These are phyloP conservation scores for Penicillium canariense DNA, from an alignment of 495 filamentous ascomycete species.

Conservation along the genomic window DNA sequence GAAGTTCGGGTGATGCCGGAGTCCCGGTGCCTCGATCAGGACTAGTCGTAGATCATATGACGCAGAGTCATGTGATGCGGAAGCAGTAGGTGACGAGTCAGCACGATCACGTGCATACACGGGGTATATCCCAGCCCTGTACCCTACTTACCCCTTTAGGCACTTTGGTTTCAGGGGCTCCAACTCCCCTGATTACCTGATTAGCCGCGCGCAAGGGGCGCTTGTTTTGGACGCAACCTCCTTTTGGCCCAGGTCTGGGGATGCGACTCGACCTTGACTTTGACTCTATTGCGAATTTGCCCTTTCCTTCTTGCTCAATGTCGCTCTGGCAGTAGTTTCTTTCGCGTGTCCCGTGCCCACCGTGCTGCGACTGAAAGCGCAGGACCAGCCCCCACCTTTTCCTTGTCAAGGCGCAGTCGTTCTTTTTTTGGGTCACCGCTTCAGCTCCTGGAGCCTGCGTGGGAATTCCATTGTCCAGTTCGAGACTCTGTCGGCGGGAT, in stretches of 20 bases:
- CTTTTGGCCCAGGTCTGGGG: slow-evolving; percentile 39
- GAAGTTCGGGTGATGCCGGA: slow-evolving; percentile 21
- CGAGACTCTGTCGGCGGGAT: not conserved
- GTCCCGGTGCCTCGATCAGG: not conserved
- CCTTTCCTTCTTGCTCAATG: slow-evolving; percentile 20
- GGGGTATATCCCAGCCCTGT: slow-evolving; percentile 16
- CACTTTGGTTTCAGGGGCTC: slow-evolving; percentile 21
- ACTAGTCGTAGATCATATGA: not conserved
- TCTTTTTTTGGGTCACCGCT: slow-evolving; percentile 21
- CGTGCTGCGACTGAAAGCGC: slow-evolving; percentile 24
- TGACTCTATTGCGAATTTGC: slow-evolving; percentile 13
- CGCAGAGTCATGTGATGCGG: not conserved
- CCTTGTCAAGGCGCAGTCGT: slow-evolving; percentile 26
- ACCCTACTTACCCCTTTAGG: slow-evolving; percentile 13
- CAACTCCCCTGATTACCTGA: slow-evolving; percentile 11
- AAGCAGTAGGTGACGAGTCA: not conserved
- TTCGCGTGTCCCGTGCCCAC: slow-evolving; percentile 14
- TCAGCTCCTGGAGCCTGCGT: slow-evolving; percentile 8
- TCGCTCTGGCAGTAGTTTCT: slow-evolving; percentile 37
- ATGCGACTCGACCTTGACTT: slow-evolving; percentile 21
- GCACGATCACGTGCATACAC: not conserved
- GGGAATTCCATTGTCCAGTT: slow-evolving; percentile 5
- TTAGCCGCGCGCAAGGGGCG: slow-evolving; percentile 48
- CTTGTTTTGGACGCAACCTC: slow-evolving; percentile 36
- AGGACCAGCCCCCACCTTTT: slow-evolving; percentile 29